These are phyloP conservation scores for Sarocladium kiliense DNA, from an alignment of 2,329 filamentous ascomycete species.

Conservation along the genomic window DNA sequence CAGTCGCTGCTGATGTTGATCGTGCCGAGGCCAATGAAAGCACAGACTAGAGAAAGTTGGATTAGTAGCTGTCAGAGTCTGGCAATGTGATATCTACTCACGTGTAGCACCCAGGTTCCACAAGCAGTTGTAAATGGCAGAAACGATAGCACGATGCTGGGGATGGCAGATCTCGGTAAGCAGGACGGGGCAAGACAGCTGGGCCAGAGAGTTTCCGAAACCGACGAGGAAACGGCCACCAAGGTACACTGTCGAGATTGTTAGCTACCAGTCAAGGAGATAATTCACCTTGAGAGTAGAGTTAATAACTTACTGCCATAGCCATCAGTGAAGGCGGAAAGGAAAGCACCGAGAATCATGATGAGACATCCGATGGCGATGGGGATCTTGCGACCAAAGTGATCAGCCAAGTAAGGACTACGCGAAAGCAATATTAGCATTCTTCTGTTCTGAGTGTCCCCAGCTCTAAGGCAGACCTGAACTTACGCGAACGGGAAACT, in stretches of 20 bases:
- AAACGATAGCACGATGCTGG: conserved; percentile 60
- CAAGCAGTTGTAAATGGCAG: conserved; percentile 62
- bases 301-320: conserved; percentile 22
- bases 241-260: conserved; percentile 32
- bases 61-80: too few relatives aligned
- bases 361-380: conserved; percentile 49
- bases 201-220: conserved; percentile 61
- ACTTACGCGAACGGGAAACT: conserved; percentile 13
- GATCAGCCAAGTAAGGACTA: conserved; percentile 48
- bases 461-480: too few relatives aligned
- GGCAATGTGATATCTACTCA: too few relatives aligned
- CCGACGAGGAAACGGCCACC: conserved; percentile 40
- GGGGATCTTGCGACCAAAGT: conserved; percentile 45
- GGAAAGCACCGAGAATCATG: conserved; percentile 50
- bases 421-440: not conserved
- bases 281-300: too few relatives aligned
- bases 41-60: conserved; percentile 33
- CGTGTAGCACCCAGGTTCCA: conserved; percentile 55
- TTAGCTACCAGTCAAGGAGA: too few relatives aligned
- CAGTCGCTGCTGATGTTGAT: conserved; percentile 52
- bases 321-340: conserved; percentile 47
- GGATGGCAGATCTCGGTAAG: conserved; percentile 63
- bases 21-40: conserved; percentile 60
- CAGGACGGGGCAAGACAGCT: conserved; percentile 58
- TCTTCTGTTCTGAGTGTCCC: too few relatives aligned